Percentiles rank a stretch among this genome's conserved stretches.
Conservation (phyloP, 345 rosid genomes). For the Pugionium cornutum region DNA sequence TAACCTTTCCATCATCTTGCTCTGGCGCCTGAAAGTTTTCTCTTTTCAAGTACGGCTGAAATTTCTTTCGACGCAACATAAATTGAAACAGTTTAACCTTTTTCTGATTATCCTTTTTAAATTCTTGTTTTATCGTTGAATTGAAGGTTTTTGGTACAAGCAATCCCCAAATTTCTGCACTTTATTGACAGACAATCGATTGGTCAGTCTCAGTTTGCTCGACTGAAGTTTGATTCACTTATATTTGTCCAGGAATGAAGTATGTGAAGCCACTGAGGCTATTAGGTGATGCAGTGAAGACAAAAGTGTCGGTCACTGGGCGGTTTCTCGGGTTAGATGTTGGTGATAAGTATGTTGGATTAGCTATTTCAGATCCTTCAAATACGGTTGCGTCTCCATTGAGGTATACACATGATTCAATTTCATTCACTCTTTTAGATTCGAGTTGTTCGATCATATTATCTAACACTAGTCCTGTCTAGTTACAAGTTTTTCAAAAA, state of each 20-base stretch:
- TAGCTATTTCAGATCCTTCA: slow-evolving; percentile 62
- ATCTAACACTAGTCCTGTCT: neutral
- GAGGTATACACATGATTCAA: slow-evolving; percentile 40
- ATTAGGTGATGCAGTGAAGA: slow-evolving; percentile 51
- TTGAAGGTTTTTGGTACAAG: slow-evolving; percentile 2
- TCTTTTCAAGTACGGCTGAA: neutral
- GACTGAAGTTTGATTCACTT: slow-evolving; percentile 3
- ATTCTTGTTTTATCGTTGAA: neutral
- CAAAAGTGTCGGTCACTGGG: slow-evolving; percentile 38
- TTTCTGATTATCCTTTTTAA: neutral
- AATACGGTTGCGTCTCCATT: slow-evolving; percentile 65
- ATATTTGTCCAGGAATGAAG: slow-evolving; percentile 52
- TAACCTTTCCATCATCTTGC: slow-evolving; percentile 20
- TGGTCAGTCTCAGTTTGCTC: neutral
- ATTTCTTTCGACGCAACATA: neutral
- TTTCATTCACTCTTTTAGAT: neutral
- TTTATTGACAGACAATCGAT: neutral
- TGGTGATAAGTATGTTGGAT: slow-evolving; percentile 83
- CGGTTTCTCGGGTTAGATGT: slow-evolving; percentile 84
- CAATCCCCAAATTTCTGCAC: slow-evolving; percentile 1
- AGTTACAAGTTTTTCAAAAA: neutral
- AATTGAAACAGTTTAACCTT: neutral
- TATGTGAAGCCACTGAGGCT: slow-evolving; percentile 59
- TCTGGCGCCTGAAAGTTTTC: slow-evolving; percentile 16
- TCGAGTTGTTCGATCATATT: neutral